A percentile compares a stretch with the other conserved stretches of the same genome.
Conservation (phyloP, 139 green algal genomes). For the Tetradesmus obliquus region DNA sequence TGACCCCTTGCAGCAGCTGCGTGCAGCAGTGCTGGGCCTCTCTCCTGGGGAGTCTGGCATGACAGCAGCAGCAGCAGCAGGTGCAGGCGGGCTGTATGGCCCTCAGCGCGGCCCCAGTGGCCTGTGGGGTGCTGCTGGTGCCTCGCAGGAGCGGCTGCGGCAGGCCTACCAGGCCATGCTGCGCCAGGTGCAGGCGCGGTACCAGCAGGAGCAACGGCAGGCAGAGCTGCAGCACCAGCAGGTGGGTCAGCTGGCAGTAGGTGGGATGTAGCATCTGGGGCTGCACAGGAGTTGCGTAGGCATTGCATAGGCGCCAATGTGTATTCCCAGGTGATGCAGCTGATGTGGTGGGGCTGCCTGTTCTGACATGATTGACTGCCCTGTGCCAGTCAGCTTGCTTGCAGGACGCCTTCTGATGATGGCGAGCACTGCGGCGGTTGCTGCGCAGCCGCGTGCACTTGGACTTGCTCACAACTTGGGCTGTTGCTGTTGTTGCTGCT, state of each 20-base stretch:
- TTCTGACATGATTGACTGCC: no score
- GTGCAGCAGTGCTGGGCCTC: not conserved
- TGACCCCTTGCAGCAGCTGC: constrained; percentile 16
- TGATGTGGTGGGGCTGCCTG: no score
- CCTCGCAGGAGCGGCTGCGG: constrained; percentile 1
- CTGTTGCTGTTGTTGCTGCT: not conserved
- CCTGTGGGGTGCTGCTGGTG: not conserved
- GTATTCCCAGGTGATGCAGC: no score
- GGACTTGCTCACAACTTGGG: not conserved
- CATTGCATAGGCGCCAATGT: not conserved
- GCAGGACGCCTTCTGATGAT: no score
- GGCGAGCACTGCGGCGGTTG: no score
- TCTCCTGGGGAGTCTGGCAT: not conserved
- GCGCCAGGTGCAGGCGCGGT: constrained; percentile 33
- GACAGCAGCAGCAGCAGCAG: not conserved
- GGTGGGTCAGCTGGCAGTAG: not conserved
- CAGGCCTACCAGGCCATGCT: constrained; percentile 38
- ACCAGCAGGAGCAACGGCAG: constrained; percentile 22
- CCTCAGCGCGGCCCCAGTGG: not conserved
- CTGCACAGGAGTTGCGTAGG: no score
- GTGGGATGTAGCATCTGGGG: no score
- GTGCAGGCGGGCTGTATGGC: not conserved
- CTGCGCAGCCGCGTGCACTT: not conserved
- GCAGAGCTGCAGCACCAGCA: constrained; percentile 24
- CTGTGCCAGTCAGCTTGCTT: no score